Conservation (phyloP, 495 filamentous ascomycete genomes). For the Letharia columbiana region DNA sequence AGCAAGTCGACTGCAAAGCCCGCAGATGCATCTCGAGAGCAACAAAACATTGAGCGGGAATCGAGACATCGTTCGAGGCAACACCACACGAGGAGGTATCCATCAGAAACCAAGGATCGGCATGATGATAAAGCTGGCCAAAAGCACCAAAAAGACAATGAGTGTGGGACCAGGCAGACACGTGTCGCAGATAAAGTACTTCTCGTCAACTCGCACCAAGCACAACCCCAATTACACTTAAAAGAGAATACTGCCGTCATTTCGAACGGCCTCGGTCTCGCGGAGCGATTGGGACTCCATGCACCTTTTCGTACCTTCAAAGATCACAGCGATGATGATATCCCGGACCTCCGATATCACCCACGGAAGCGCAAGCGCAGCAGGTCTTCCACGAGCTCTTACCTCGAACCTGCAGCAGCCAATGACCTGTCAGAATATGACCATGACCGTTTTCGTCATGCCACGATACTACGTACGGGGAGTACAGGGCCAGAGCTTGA, state of each 20-base stretch:
- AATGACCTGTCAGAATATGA: conserved; percentile 6
- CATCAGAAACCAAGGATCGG: not conserved
- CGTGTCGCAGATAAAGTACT: not conserved
- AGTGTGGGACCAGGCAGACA: not conserved
- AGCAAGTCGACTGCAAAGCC: not conserved
- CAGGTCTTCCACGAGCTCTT: conserved; percentile 26
- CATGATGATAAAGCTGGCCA: not conserved
- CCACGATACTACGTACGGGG: not conserved
- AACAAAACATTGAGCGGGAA: not conserved
- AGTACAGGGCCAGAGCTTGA: not conserved
- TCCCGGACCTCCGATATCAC: not conserved
- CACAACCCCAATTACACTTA: not conserved
- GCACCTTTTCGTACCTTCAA: conserved; percentile 22
- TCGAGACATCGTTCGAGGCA: not conserved
- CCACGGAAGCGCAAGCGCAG: conserved; percentile 21
- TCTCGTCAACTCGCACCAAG: not conserved
- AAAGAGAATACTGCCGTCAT: not conserved
- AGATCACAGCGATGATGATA: conserved; percentile 7
- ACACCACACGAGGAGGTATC: not conserved
- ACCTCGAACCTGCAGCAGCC: conserved; percentile 22
- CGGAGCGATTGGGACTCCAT: conserved; percentile 20
- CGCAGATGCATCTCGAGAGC: not conserved
- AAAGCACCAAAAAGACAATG: not conserved
- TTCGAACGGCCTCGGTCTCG: not conserved
- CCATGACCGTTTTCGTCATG: not conserved